phyloP scores from a whole-genome alignment of 805 yeast genomes.

The Metschnikowia kunwiensis region DNA sequence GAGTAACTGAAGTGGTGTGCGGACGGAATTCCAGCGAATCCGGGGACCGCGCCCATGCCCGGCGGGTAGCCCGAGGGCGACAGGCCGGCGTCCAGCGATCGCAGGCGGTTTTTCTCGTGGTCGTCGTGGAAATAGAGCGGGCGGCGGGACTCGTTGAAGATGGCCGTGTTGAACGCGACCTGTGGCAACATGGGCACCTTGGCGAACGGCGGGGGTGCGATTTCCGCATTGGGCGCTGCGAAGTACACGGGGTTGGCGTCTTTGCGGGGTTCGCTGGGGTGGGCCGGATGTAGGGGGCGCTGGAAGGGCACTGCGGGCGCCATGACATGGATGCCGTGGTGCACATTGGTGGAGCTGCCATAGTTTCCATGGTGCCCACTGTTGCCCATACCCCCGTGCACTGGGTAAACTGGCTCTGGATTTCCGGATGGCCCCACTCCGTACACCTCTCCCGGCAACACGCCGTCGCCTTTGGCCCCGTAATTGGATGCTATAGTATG shows the following conservation, averaged over 20 bases:
- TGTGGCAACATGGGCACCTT: constrained; percentile 22
- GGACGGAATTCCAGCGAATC: too few relatives aligned
- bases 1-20: too few relatives aligned
- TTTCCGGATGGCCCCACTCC: background rate
- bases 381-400: background rate
- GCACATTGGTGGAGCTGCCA: too few relatives aligned
- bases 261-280: background rate
- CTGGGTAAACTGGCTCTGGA: background rate
- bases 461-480: background rate
- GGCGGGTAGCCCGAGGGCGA: too few relatives aligned
- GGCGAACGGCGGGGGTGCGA: background rate
- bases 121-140: too few relatives aligned
- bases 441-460: background rate
- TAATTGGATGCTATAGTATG: background rate
- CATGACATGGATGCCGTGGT: background rate
- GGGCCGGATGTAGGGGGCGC: too few relatives aligned
- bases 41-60: too few relatives aligned
- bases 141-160: constrained; percentile 30
- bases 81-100: too few relatives aligned
- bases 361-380: background rate
- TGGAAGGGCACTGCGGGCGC: background rate
- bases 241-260: background rate
- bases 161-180: constrained; percentile 42
- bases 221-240: background rate
- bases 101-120: too few relatives aligned